phyloP scores from a whole-genome alignment of 2,329 filamentous ascomycete genomes.

The Verticillium zaregamsianum region DNA sequence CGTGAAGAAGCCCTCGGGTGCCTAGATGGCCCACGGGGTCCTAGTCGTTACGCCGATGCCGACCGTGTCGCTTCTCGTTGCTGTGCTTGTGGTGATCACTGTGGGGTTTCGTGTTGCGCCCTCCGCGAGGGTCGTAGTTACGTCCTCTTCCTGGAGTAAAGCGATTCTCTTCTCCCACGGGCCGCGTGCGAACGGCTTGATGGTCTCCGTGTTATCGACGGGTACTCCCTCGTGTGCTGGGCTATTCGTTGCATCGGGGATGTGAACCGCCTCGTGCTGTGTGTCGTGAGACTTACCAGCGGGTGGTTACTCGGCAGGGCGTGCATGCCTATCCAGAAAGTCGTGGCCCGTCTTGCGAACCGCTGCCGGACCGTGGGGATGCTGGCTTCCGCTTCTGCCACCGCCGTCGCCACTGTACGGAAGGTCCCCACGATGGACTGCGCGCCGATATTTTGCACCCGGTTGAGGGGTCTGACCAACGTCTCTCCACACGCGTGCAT shows the following conservation, averaged over 20 bases:
- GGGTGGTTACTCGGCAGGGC: not conserved
- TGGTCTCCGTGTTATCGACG: constrained; percentile 5
- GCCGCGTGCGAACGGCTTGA: not conserved
- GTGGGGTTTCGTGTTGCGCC: not conserved
- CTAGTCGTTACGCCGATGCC: not conserved
- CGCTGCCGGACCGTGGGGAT: not conserved
- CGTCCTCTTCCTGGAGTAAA: not conserved
- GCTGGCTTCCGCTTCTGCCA: constrained; percentile 3
- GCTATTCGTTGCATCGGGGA: not conserved
- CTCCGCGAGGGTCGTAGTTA: not conserved
- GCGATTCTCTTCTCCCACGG: not conserved
- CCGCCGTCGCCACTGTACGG: not conserved
- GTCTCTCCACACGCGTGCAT: not conserved
- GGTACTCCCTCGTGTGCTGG: constrained; percentile 13
- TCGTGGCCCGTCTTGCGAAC: not conserved
- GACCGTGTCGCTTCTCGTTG: not conserved
- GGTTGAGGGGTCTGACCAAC: constrained; percentile 1
- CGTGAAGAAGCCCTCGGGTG: not conserved
- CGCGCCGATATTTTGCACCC: constrained; percentile 1
- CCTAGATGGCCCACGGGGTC: not conserved
- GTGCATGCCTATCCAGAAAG: not conserved
- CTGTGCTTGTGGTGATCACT: not conserved
- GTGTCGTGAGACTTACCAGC: not conserved
- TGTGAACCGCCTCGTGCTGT: not conserved
- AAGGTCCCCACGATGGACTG: constrained; percentile 3